phyloP scores from a whole-genome alignment of 2,329 filamentous ascomycete genomes.

The Colletotrichum abscissum region DNA sequence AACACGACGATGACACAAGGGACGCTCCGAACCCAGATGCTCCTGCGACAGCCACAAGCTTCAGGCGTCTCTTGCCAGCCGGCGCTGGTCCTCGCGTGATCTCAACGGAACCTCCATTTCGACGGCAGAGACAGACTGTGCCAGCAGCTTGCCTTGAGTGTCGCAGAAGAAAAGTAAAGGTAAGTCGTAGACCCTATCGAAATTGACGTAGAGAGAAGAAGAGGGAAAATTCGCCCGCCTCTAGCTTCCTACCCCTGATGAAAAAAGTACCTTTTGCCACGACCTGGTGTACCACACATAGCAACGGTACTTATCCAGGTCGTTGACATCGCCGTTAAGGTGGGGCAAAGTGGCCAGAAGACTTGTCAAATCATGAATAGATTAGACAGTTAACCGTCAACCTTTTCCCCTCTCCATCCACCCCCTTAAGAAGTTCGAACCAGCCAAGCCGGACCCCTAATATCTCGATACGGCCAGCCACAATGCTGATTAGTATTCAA shows the following conservation, averaged over 20 bases:
- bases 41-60: not conserved
- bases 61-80: conserved; percentile 10
- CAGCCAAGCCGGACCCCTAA: not conserved
- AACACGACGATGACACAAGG: not conserved
- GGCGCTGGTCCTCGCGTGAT: not conserved
- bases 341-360: conserved; percentile 6
- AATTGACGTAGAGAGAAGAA: not conserved
- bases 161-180: conserved; percentile 30
- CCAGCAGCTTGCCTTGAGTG: conserved; percentile 24
- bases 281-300: not conserved
- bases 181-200: not conserved
- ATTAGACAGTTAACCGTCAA: not conserved
- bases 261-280: not conserved
- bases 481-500: not conserved
- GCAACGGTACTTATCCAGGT: not conserved
- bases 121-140: conserved; percentile 13
- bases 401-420: not conserved
- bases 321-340: conserved; percentile 11
- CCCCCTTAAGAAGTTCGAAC: not conserved
- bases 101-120: not conserved
- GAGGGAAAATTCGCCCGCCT: not conserved
- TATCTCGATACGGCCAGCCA: not conserved
- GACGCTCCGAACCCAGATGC: not conserved
- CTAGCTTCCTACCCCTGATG: not conserved
- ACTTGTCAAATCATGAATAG: conserved; percentile 14